These are phyloP conservation scores for Corchorus capsularis DNA, from an alignment of 345 rosid species.

Conservation along the genomic window DNA sequence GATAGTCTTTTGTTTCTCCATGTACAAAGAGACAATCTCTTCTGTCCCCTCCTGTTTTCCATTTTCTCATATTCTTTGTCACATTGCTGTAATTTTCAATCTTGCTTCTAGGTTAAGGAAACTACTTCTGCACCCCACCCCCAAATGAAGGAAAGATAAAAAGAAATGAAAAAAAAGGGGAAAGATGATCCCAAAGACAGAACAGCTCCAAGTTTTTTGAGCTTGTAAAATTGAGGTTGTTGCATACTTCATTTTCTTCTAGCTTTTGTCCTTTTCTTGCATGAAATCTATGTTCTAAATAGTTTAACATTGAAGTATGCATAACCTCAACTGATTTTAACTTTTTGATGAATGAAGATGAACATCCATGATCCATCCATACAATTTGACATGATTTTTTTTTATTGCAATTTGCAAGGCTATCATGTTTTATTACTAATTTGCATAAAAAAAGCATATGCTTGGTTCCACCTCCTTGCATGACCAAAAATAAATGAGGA, in stretches of 20 bases:
- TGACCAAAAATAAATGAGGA: background rate
- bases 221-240: conserved; percentile 7
- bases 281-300: background rate
- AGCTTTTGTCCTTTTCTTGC: background rate
- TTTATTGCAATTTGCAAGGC: background rate
- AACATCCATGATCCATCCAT: background rate
- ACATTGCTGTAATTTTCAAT: background rate
- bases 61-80: conserved; percentile 3
- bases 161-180: background rate
- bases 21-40: conserved; percentile 24
- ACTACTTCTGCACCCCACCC: background rate
- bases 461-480: background rate
- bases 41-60: background rate
- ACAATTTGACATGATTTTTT: background rate
- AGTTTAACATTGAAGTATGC: background rate
- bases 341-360: background rate
- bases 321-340: background rate
- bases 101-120: background rate
- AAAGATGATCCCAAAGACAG: background rate
- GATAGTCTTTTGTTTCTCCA: conserved; percentile 42
- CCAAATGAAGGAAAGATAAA: background rate
- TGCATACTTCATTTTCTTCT: background rate
- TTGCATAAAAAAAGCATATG: background rate
- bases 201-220: conserved; percentile 3
- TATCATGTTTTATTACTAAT: no score